phyloP scores from a whole-genome alignment of 2,329 filamentous ascomycete species.

The Metarhizium humberi region DNA sequence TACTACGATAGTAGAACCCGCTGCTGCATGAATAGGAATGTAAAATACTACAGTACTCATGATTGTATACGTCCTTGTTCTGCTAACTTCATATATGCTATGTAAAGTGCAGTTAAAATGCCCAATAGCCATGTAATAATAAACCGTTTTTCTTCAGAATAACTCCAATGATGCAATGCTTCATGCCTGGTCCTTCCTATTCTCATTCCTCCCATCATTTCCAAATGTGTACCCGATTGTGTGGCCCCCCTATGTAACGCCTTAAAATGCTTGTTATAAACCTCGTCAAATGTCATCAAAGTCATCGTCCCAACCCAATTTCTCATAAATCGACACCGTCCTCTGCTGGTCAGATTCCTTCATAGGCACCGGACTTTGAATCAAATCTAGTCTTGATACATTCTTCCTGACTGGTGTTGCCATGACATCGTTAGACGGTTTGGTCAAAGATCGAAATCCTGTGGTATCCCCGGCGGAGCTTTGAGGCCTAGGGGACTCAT shows the following conservation, averaged over 20 bases:
- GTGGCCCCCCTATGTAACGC: slow-evolving; percentile 1
- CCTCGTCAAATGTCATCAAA: slow-evolving; percentile 35
- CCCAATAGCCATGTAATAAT: background rate
- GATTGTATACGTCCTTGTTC: background rate
- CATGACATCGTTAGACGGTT: slow-evolving; percentile 16
- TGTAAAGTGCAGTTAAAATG: background rate
- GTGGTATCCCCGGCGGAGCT: slow-evolving; percentile 10
- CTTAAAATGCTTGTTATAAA: slow-evolving; percentile 6
- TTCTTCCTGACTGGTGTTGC: slow-evolving; percentile 31
- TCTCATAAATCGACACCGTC: slow-evolving; percentile 40
- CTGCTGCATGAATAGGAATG: slow-evolving; percentile 12
- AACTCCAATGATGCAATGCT: slow-evolving; percentile 1
- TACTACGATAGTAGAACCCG: slow-evolving; percentile 47
- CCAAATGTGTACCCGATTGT: background rate
- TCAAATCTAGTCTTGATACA: slow-evolving; percentile 9
- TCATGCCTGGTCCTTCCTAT: background rate
- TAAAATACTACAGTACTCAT: background rate
- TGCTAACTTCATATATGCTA: background rate
- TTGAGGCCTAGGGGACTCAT: slow-evolving; percentile 9
- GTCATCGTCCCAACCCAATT: slow-evolving; percentile 50
- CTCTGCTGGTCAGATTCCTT: slow-evolving; percentile 12
- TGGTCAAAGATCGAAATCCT: slow-evolving; percentile 10
- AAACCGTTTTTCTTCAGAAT: background rate
- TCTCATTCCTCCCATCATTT: background rate
- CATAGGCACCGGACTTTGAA: slow-evolving; percentile 9